Evolutionary conservation across 2,329 filamentous ascomycete species (phyloP).

Genomic region (Madurella mycetomatis): DNA sequence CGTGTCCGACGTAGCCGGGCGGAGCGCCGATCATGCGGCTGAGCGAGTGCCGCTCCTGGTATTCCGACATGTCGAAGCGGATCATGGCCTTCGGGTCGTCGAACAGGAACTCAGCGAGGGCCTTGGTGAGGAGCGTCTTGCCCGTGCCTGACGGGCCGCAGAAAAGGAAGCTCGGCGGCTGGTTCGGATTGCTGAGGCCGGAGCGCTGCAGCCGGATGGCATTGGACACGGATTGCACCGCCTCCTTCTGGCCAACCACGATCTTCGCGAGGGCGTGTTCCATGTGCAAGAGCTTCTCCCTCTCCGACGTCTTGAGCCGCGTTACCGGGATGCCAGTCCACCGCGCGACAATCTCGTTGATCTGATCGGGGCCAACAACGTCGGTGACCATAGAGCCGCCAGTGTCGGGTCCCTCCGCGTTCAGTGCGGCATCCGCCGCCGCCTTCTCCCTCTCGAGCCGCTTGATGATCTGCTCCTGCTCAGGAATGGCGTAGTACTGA

Average conservation of each 20-base stretch:
- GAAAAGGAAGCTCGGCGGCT: conserved; percentile 97
- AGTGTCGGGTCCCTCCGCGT: conserved; percentile 49
- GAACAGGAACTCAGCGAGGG: conserved; percentile 94
- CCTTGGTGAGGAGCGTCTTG: conserved; percentile 96
- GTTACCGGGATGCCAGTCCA: conserved; percentile 99
- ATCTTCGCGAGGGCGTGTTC: conserved; percentile 78
- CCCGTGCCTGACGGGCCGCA: conserved; percentile 97
- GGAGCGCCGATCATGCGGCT: conserved; percentile 97
- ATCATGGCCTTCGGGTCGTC: conserved; percentile 98
- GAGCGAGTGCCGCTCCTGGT: conserved; percentile 92
- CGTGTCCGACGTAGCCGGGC: conserved; percentile 94
- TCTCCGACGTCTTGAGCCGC: conserved; percentile 88
- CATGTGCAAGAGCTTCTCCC: conserved; percentile 98
- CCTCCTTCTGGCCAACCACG: conserved; percentile 92
- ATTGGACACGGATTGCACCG: conserved; percentile 88
- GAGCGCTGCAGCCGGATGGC: conserved; percentile 93
- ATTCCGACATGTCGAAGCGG: conserved; percentile 99
- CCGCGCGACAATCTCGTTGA: conserved; percentile 95
- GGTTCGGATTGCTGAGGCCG: conserved; percentile 90
- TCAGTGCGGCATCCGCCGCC: conserved; percentile 68
- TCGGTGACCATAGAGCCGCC: conserved; percentile 80
- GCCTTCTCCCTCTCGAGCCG: conserved; percentile 76
- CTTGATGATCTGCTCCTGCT: conserved; percentile 77
- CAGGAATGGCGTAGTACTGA: conserved; percentile 95
- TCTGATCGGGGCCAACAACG: conserved; percentile 92